Evolutionary conservation across 148 eudicot genomes (phyloP).

Genomic region (Talinum fruticosum): DNA sequence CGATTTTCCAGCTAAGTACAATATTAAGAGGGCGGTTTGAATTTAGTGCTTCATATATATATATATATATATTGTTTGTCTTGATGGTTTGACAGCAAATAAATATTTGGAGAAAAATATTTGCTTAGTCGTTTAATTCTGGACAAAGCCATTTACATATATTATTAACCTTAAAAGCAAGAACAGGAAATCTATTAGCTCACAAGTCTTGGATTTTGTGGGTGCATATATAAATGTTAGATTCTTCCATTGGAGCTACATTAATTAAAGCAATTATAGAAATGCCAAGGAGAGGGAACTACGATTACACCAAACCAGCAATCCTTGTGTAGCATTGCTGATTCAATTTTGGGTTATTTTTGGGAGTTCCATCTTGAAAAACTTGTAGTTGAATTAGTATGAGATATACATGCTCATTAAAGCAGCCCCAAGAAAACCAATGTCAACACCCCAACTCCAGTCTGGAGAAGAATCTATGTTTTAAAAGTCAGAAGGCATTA

Average conservation of each 20-base stretch:
- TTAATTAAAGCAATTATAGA: background rate
- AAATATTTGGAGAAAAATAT: background rate
- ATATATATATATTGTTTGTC: background rate
- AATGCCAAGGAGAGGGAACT: background rate
- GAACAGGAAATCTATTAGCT: no score
- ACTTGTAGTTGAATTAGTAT: background rate
- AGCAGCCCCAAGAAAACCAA: background rate
- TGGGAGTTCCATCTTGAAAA: background rate
- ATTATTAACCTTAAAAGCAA: background rate
- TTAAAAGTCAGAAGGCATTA: background rate
- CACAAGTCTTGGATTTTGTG: no score
- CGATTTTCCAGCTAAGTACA: slow-evolving; percentile 25
- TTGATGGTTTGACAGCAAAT: background rate
- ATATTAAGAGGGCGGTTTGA: slow-evolving; percentile 11
- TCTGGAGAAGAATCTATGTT: background rate
- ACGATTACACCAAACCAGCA: background rate
- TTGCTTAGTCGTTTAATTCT: background rate
- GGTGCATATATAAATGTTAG: no score
- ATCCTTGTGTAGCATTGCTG: background rate
- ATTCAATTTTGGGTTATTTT: background rate
- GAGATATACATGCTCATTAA: background rate
- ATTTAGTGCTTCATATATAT: background rate
- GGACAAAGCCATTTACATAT: background rate
- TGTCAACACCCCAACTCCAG: background rate
- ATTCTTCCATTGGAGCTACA: no score